Evolutionary conservation across 805 yeast species (phyloP).

Genomic region (Candida berthetii): DNA sequence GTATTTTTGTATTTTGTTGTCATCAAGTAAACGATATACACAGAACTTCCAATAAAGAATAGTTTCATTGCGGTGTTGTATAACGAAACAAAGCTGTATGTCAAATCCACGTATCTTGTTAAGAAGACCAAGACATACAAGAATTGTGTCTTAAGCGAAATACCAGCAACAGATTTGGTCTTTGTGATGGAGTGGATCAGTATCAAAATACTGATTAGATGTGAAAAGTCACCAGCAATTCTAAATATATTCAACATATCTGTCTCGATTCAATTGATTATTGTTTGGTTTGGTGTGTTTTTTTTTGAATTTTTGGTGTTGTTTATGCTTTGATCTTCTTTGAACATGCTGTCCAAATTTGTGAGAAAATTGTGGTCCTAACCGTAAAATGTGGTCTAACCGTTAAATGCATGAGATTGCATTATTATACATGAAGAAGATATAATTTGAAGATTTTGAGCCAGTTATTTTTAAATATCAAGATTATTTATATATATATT

Average conservation of each 20-base stretch:
- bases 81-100: constrained; percentile 47
- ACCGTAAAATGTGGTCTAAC: too few species aligned
- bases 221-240: constrained; percentile 70
- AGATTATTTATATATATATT: too few species aligned
- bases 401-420: too few species aligned
- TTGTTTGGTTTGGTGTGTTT: too few species aligned
- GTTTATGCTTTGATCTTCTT: too few species aligned
- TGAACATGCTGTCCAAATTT: too few species aligned
- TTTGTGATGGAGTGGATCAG: constrained; percentile 63
- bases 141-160: constrained; percentile 83
- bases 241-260: constrained; percentile 39
- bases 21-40: constrained; percentile 72
- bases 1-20: constrained; percentile 46
- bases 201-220: constrained; percentile 71
- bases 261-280: too few species aligned
- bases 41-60: constrained; percentile 69
- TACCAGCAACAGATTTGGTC: constrained; percentile 68
- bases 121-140: constrained; percentile 69
- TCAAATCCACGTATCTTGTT: constrained; percentile 54
- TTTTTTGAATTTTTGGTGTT: too few species aligned
- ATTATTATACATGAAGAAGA: too few species aligned
- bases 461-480: too few species aligned
- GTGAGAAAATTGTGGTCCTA: too few species aligned
- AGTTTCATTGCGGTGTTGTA: constrained; percentile 82
- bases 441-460: too few species aligned